Percentiles rank a stretch among this genome's conserved stretches.
Evolutionary conservation across 208 protist species (phyloP).

Genomic region (Crithidia fasciculata): DNA sequence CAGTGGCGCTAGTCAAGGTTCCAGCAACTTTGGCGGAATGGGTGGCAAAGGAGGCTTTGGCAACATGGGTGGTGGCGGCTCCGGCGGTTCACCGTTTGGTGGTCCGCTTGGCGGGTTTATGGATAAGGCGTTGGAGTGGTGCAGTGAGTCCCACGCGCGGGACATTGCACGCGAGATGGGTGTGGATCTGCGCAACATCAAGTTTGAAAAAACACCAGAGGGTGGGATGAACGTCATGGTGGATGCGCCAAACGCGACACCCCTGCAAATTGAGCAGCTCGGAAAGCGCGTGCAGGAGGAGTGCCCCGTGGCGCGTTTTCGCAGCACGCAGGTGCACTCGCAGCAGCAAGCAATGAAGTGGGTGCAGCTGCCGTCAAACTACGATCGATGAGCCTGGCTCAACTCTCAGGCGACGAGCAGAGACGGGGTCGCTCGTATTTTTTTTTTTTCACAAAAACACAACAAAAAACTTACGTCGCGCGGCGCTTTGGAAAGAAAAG

Average conservation of each 20-base stretch:
- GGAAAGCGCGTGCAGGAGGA: constrained; percentile 87
- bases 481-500: no score
- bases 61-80: constrained; percentile 7
- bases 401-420: background rate
- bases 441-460: constrained; percentile 8
- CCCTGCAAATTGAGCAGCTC: constrained; percentile 85
- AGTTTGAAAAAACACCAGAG: constrained; percentile 74
- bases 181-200: constrained; percentile 79
- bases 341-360: constrained; percentile 81
- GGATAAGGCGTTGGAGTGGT: constrained; percentile 88
- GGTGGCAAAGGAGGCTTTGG: constrained; percentile 25
- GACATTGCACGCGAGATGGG: constrained; percentile 77
- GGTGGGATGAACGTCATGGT: constrained; percentile 83
- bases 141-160: constrained; percentile 78
- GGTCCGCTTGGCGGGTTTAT: constrained; percentile 74
- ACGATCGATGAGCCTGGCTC: constrained; percentile 49
- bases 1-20: constrained; percentile 17
- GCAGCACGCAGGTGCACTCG: constrained; percentile 70
- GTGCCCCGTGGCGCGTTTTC: constrained; percentile 88
- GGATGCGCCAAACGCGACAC: constrained; percentile 82
- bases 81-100: constrained; percentile 30
- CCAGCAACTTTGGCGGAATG: constrained; percentile 24
- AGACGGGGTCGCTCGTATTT: background rate
- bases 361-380: constrained; percentile 71
- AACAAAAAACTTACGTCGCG: background rate